A percentile compares a stretch with the other conserved stretches of the same genome.
Evolutionary conservation across 164 flowering plant genomes (phyloP).

Genomic region (Piper longum): DNA sequence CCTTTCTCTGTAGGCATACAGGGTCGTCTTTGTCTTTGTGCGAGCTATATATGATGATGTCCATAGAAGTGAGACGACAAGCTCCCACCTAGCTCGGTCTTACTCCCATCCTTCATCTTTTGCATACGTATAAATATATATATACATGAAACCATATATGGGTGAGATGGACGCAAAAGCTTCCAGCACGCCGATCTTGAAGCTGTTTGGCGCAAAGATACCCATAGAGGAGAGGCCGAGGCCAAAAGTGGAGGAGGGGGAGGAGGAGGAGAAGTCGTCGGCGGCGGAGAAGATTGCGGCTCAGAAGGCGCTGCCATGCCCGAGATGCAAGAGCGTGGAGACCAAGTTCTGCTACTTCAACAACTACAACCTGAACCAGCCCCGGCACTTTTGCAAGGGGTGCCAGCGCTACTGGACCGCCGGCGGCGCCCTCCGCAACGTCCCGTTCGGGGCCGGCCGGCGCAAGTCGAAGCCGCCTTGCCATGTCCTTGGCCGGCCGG

Average conservation of each 20-base stretch:
- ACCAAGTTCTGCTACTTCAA: conserved; percentile 68
- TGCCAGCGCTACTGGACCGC: conserved; percentile 80
- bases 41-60: too few species aligned
- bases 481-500: conserved; percentile 25
- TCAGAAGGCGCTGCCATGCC: conserved; percentile 47
- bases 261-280: neutral
- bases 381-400: conserved; percentile 57
- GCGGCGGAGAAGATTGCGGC: conserved; percentile 8
- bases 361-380: conserved; percentile 62
- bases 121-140: conserved; percentile 17
- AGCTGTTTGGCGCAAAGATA: conserved; percentile 64
- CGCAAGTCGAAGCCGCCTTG: conserved; percentile 43
- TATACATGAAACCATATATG: neutral
- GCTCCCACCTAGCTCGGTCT: neutral
- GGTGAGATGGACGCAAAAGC: conserved; percentile 1
- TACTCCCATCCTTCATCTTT: conserved; percentile 1
- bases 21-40: too few species aligned
- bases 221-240: conserved; percentile 24
- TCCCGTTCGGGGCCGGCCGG: conserved; percentile 65
- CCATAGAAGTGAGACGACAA: neutral
- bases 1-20: too few species aligned
- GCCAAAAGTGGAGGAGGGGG: neutral
- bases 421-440: conserved; percentile 66
- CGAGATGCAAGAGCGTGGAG: conserved; percentile 62
- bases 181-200: conserved; percentile 36